Base-by-base conservation (phyloP, 1,284 basidiomycete genomes). In the Puccinia novopanici region DNA sequence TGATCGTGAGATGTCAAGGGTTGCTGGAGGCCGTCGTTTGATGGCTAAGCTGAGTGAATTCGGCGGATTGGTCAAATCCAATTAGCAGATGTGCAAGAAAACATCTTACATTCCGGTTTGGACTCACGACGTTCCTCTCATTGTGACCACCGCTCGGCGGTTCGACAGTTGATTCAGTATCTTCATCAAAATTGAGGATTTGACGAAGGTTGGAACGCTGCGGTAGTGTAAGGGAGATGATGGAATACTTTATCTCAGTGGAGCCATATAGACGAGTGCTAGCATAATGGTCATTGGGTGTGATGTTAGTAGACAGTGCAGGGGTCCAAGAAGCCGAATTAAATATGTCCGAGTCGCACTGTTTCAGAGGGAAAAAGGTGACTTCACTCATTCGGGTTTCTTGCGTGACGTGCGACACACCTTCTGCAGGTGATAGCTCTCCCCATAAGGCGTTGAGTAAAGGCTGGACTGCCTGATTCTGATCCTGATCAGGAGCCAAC, bases 301-400 rank as follows among this genome's bases (percentile, higher is more conserved):
- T 34, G 22, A 75, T 34, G 40, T 15, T 48, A 24, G 57, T 48
- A 50, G 73, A 75, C 13, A 75, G 24, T 34, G 73, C 73, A 15
- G 73, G 73, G 3, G 45, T 27, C 73, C 73, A 75, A 63, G 40
- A 45, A 50, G 40, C 27, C 22, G 24, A 4, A 57, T 59, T 74
- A 17, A 45, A 74, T 59, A 74, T 45, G n/a, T 27, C 24, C 6
- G 54, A 59, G 45, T 59, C 40, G 19, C 34, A 59, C 34, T 57
- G 50, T 27, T 57, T 73, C 30, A 75, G 45, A 63, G 73, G 73
- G 45, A 61, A 75, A 48, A 75, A 75, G 37, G 48, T 45, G 30
- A 75, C 24, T 55, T 75, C 40, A 22, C 63, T 48, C 73, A 75
- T 75, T n/a, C n/a, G 3, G 42, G 17, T 59, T 57, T 74, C 54